Conservation (phyloP, 352 stramenopile species). For the Pythium rishiriense region DNA sequence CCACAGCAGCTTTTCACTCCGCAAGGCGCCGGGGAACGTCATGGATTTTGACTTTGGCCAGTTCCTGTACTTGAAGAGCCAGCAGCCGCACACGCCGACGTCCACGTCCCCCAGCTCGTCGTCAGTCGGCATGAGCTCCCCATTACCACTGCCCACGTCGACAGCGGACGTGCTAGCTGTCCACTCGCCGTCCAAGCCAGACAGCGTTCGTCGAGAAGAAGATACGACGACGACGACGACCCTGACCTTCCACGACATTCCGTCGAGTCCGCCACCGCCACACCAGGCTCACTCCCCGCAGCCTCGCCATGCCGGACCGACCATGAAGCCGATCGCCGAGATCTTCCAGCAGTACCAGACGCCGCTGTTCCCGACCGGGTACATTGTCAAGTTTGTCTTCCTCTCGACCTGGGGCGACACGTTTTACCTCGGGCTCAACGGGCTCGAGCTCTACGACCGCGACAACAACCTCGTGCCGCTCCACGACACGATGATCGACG, state of each 20-base stretch:
- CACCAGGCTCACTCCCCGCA: neutral
- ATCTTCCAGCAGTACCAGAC: slow-evolving; percentile 89
- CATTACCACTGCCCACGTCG: neutral
- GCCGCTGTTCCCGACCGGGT: slow-evolving; percentile 75
- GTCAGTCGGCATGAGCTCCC: neutral
- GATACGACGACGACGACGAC: neutral
- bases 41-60: slow-evolving; percentile 87
- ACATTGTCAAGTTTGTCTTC: slow-evolving; percentile 87
- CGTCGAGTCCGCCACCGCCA: neutral
- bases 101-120: neutral
- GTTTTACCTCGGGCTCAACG: slow-evolving; percentile 82
- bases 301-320: neutral
- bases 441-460: slow-evolving; percentile 72
- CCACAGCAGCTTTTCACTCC: slow-evolving; percentile 56
- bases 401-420: slow-evolving; percentile 73
- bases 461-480: slow-evolving; percentile 48
- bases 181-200: slow-evolving; percentile 26
- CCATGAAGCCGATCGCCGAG: slow-evolving; percentile 56
- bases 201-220: slow-evolving; percentile 17
- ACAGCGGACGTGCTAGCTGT: slow-evolving; percentile 17
- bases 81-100: neutral
- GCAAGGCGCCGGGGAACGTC: slow-evolving; percentile 77
- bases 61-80: slow-evolving; percentile 54
- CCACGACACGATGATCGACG: slow-evolving; percentile 54
- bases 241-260: neutral